Conservation (phyloP, 192 early-diverging fungal genomes). For the Coemansia sp. region DNA sequence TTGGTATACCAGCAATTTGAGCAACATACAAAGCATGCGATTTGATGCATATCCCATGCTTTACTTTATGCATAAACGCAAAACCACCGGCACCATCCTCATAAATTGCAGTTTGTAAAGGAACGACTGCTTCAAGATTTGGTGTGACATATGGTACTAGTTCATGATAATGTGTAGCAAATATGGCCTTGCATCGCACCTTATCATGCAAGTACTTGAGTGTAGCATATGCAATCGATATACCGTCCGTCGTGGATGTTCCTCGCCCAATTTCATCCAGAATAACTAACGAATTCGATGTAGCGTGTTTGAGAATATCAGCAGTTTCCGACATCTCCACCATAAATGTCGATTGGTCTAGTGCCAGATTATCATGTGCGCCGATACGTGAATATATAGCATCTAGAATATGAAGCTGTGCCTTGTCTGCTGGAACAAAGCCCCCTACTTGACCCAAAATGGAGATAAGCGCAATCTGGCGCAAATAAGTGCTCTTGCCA, state of each 20-base stretch:
- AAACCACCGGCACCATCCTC: slow-evolving; percentile 39
- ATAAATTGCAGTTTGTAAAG: slow-evolving; percentile 34
- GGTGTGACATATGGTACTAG: slow-evolving; percentile 53
- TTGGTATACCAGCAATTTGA: slow-evolving; percentile 61
- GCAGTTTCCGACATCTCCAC: slow-evolving; percentile 85
- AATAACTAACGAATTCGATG: slow-evolving; percentile 67
- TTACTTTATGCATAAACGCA: slow-evolving; percentile 62
- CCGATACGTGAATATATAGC: slow-evolving; percentile 75
- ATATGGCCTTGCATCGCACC: slow-evolving; percentile 60
- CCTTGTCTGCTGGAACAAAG: slow-evolving; percentile 81
- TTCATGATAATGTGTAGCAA: slow-evolving; percentile 81
- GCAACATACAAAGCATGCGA: slow-evolving; percentile 76
- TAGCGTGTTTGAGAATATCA: slow-evolving; percentile 71
- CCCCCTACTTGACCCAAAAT: slow-evolving; percentile 83
- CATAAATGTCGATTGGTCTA: slow-evolving; percentile 79
- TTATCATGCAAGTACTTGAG: slow-evolving; percentile 56
- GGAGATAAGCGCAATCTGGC: slow-evolving; percentile 71
- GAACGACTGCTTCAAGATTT: slow-evolving; percentile 5
- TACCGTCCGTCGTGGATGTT: slow-evolving; percentile 59
- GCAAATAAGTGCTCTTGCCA: slow-evolving; percentile 82
- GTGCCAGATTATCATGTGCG: slow-evolving; percentile 63
- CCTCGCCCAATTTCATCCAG: slow-evolving; percentile 89
- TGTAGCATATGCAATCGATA: slow-evolving; percentile 69
- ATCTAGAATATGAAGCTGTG: slow-evolving; percentile 65
- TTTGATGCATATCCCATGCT: slow-evolving; percentile 59